A percentile compares a stretch with the other conserved stretches of the same genome.
These are phyloP conservation scores for Trichoderma sp. DNA, from an alignment of 2,329 filamentous ascomycete species.

Conservation along the genomic window DNA sequence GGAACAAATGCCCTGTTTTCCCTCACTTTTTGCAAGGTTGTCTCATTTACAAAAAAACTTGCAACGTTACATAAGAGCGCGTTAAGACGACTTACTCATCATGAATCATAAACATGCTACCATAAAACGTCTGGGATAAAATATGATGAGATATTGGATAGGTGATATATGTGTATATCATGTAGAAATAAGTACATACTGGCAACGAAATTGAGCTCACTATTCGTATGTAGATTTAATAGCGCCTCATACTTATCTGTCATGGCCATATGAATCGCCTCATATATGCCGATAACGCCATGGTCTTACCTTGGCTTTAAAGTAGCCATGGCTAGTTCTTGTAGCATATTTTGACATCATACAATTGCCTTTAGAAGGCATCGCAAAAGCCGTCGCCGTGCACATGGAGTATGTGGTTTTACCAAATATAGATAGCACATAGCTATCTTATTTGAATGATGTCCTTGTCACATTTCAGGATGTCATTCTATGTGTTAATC, in stretches of 20 bases:
- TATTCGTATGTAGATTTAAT: not conserved
- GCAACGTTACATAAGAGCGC: not conserved
- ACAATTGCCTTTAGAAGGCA: not conserved
- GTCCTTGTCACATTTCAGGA: not conserved
- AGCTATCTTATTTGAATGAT: not conserved
- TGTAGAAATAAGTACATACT: not conserved
- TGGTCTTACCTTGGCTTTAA: not conserved
- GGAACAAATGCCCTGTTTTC: not conserved
- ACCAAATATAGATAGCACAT: not conserved
- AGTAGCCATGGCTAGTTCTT: not conserved
- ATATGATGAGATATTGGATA: not conserved
- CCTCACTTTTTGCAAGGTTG: not conserved
- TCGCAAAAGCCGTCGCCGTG: not conserved
- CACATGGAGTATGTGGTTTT: not conserved
- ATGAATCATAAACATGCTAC: not conserved
- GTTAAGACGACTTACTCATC: not conserved
- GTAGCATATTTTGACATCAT: not conserved
- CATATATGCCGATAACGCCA: not conserved
- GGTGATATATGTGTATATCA: not conserved
- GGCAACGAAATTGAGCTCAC: not conserved
- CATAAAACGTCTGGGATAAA: not conserved
- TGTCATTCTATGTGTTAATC: not conserved
- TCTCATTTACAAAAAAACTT: not conserved
- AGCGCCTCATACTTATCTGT: not conserved
- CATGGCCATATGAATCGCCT: not conserved